These are phyloP conservation scores for Penicillium pulvis DNA, from an alignment of 495 filamentous ascomycete species.

Conservation along the genomic window DNA sequence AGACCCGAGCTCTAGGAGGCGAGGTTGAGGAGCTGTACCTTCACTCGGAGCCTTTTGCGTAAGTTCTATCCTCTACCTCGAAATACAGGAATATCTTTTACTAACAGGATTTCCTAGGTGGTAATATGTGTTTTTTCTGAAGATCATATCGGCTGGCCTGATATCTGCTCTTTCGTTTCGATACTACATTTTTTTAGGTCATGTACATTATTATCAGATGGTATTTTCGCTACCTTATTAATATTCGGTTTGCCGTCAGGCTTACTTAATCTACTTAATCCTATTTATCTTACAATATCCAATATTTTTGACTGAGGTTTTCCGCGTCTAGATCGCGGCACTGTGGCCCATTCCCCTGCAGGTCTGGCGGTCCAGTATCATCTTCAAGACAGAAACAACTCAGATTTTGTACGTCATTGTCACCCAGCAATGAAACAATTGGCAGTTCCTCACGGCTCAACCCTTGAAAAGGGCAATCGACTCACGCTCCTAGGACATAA, in stretches of 20 bases:
- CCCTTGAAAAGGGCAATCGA: too few species aligned
- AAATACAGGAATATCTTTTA: neutral
- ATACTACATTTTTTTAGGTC: neutral
- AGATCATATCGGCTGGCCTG: constrained; percentile 6
- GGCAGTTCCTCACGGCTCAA: too few species aligned
- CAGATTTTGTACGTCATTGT: too few species aligned
- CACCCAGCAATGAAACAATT: too few species aligned
- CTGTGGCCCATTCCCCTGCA: too few species aligned
- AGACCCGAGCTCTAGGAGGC: constrained; percentile 40
- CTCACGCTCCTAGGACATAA: too few species aligned
- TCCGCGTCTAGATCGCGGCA: too few species aligned
- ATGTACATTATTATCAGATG: constrained; percentile 2
- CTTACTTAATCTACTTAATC: neutral
- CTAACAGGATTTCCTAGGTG: neutral
- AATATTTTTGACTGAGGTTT: too few species aligned
- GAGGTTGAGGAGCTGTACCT: constrained; percentile 52
- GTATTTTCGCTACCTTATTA: neutral
- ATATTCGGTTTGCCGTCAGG: neutral
- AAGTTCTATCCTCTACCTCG: constrained; percentile 12
- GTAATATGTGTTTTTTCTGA: neutral
- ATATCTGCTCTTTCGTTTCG: constrained; percentile 2
- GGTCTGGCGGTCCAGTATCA: too few species aligned
- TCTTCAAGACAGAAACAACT: too few species aligned
- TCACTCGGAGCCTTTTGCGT: constrained; percentile 57
- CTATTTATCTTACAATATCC: neutral